Evolutionary conservation across 306 rosid species (phyloP), one percentile per base, ranked within the genome.

Genomic region (Quercus mongolica): DNA sequence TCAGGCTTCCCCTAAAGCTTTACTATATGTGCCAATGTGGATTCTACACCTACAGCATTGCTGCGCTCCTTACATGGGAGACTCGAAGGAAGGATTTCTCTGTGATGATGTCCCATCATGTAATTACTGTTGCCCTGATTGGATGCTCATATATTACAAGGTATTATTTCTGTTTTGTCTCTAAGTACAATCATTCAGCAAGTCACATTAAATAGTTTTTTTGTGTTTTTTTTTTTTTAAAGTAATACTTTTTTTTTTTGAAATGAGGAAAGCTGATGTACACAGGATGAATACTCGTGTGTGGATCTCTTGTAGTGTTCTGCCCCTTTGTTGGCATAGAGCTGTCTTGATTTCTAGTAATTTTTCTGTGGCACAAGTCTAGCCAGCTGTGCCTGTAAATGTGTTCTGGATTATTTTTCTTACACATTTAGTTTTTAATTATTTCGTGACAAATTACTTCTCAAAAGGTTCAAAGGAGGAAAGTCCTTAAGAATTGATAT

Each of bases 81-180:
- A 95, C 98, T 73, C 88, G 98, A 71, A 87, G 99, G 88, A 95
- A 95, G 86, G 99, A 95, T 88, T 95, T 95, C 73, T 59, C 97
- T 6, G 99, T 95, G 70, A 93, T 93, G 99, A 91, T 93, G 92
- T 90, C 97, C 78, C 99, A 95, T 84, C 99, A 95, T 88, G 81
- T 95, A 80, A 82, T 95, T 79, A 93, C 97, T 15, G 94, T 93
- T 77, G 35, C 87, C 78, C 85, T 95, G 83, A 93, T 93, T 81
- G 96, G 94, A 67, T 12, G 4, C 75, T 95, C 99, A 76, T 95
- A 91, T 84, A 52, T 89, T 25, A 85, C 98, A 75, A 86, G 99
- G 98, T 95, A 91, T 33, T 70, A 54, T 74, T 55, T 35, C 65
- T 74, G 13, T n/a, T 75, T 72, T 65, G n/a, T 54, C 74, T 54